Evolutionary conservation across 2,329 filamentous ascomycete genomes (phyloP), one percentile per base, ranked within the genome.

Genomic region (Onygenales sp.): DNA sequence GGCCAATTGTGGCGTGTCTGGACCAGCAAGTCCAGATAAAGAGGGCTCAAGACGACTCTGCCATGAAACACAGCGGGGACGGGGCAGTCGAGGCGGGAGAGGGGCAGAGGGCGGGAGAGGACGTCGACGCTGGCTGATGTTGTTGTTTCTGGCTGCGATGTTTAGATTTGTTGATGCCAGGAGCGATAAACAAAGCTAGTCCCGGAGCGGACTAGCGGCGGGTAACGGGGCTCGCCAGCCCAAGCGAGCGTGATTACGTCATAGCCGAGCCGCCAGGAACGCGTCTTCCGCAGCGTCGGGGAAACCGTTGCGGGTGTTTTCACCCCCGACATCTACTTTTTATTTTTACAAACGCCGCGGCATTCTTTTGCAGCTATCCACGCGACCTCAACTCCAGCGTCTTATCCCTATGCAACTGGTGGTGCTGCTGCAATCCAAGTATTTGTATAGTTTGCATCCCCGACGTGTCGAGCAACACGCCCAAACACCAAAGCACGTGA

Each of bases 401-500:
- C 7, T 4, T 9, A 13, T 10, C 8, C n/a, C 27, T 48, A 37
- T n/a, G 46, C 46, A 14, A 49, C 21, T 36, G 31, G 6, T 49
- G 9, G 17, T n/a, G 17, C 17, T 31, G 34, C 17, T 4, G 17
- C 5, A 49, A 44, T 10, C 6, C 21, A 14, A 43, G n/a, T 44
- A 51, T 51, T 51, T 51, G 42, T 31, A 2, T n/a, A 43, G 31
- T 42, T 36, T 33, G 31, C 48, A 39, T 17, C 6, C 14, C 31
- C 42, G 27, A 52, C 59, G 56, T 56, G 60, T 53, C 32, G 21
- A 27, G 42, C 33, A 49, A 62, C 63, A 61, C 63, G 63, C 52
- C 55, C 48, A 56, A 62, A 66, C 66, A 58, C 66, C 64, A 59
- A 33, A 10, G 17, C 66, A 69, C 66, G 66, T 69, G 66, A 67